Evolutionary conservation across 768 basidiomycete genomes (phyloP).

Genomic region (Kwoniella sp.): DNA sequence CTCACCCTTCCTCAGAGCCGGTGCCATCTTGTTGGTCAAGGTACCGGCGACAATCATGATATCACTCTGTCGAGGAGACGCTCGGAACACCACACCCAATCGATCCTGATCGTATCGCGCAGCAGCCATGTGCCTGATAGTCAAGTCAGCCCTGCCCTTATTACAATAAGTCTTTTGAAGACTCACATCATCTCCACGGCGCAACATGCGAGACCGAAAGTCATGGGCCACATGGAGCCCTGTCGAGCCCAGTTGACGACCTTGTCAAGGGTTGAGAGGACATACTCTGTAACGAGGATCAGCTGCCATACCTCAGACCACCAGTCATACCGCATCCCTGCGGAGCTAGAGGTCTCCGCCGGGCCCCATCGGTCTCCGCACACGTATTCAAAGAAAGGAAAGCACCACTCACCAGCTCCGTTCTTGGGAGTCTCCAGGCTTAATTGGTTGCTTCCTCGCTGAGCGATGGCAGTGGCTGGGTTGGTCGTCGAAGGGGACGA

Average conservation of each 20-base stretch:
- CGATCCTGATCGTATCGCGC: slow-evolving; percentile 98
- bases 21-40: slow-evolving; percentile 99
- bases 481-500: slow-evolving; percentile 45
- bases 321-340: background rate
- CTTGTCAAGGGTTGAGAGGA: slow-evolving; percentile 91
- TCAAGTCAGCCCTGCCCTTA: too few species aligned
- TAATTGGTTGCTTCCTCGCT: slow-evolving; percentile 73
- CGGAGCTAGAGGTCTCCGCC: background rate
- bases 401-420: slow-evolving; percentile 63
- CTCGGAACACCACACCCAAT: slow-evolving; percentile 94
- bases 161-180: too few species aligned
- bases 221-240: slow-evolving; percentile 99
- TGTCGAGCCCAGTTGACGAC: slow-evolving; percentile 95
- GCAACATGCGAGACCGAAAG: slow-evolving; percentile 92
- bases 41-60: slow-evolving; percentile 99
- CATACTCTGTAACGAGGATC: slow-evolving; percentile 66
- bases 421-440: slow-evolving; percentile 85
- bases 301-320: background rate
- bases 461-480: slow-evolving; percentile 61
- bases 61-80: slow-evolving; percentile 94
- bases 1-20: slow-evolving; percentile 78
- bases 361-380: background rate
- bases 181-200: slow-evolving; percentile 70
- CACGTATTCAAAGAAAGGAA: background rate
- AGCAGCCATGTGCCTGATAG: slow-evolving; percentile 99